phyloP scores from a whole-genome alignment of 768 basidiomycete species.

The Stropharia rugosoannulata region DNA sequence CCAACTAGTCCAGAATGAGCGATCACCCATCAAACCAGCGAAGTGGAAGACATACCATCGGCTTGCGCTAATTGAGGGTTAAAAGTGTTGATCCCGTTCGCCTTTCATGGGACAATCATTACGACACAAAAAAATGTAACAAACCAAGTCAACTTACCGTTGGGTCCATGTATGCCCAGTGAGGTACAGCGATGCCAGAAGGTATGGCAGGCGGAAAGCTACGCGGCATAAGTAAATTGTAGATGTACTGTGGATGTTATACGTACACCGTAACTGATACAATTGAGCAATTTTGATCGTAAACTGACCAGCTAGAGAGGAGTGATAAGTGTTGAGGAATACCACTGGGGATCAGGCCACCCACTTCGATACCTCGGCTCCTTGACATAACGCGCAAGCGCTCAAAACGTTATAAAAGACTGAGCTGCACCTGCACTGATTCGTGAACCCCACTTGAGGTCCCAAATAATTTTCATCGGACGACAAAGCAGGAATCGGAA shows the following conservation, averaged over 20 bases:
- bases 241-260: not conserved
- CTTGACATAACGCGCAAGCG: conserved; percentile 8
- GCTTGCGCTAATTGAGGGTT: conserved; percentile 1
- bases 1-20: not conserved
- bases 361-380: not conserved
- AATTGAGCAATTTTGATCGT: not conserved
- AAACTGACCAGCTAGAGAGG: not conserved
- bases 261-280: conserved; percentile 3
- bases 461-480: conserved; percentile 1
- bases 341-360: not conserved
- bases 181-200: conserved; percentile 4
- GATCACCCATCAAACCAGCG: not conserved
- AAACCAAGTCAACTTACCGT: conserved; percentile 1
- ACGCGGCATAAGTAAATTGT: not conserved
- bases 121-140: not conserved
- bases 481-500: conserved; percentile 1
- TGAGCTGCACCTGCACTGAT: conserved; percentile 6
- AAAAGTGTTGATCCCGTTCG: conserved; percentile 1
- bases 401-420: conserved; percentile 6
- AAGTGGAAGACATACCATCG: not conserved
- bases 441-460: not conserved
- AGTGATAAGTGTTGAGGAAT: not conserved
- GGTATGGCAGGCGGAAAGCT: conserved; percentile 8
- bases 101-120: not conserved
- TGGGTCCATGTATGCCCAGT: conserved; percentile 8